phyloP scores from a whole-genome alignment of 2,329 filamentous ascomycete species.

The Cercospora sesami region DNA sequence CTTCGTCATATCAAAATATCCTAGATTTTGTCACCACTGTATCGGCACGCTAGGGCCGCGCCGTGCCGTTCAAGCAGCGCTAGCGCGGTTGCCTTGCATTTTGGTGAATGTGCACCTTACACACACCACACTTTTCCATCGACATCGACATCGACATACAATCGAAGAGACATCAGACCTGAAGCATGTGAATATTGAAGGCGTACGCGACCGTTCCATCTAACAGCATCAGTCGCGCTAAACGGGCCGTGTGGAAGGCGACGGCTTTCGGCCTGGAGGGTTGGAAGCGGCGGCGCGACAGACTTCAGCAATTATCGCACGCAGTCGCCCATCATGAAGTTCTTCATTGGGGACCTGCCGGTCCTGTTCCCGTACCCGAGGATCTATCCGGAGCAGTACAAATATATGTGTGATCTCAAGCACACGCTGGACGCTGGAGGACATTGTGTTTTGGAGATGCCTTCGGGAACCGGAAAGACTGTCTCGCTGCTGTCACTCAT shows the following conservation, averaged over 20 bases:
- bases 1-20: not conserved
- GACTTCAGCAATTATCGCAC: not conserved
- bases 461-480: constrained; percentile 96
- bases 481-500: constrained; percentile 93
- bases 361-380: constrained; percentile 73
- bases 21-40: not conserved
- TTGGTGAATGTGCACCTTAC: not conserved
- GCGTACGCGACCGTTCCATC: not conserved
- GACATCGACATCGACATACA: not conserved
- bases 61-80: not conserved
- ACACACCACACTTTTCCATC: not conserved
- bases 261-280: not conserved
- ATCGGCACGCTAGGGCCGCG: not conserved
- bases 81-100: not conserved
- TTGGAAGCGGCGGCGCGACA: not conserved
- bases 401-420: constrained; percentile 83
- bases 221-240: not conserved
- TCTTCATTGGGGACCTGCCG: constrained; percentile 73
- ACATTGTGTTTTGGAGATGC: constrained; percentile 97
- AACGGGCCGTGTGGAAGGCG: not conserved
- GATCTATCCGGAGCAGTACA: constrained; percentile 74
- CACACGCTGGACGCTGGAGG: constrained; percentile 89
- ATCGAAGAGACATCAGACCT: not conserved
- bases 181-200: not conserved
- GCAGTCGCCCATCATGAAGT: constrained; percentile 64